phyloP scores from a whole-genome alignment of 768 basidiomycete species.

The Naematelia aurantialba region DNA sequence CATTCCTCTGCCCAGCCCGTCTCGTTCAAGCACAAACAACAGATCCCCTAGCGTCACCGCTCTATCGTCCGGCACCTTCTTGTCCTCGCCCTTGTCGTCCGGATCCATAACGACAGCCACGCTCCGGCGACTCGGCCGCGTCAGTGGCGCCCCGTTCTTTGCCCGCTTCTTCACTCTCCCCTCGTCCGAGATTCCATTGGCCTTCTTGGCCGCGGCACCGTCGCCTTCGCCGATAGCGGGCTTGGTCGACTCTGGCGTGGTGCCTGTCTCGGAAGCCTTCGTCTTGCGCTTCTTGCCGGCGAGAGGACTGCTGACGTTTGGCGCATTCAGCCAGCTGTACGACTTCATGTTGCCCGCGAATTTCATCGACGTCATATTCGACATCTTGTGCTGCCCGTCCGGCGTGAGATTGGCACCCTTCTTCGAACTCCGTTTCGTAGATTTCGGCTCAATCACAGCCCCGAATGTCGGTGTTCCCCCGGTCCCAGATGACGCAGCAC shows the following conservation, averaged over 20 bases:
- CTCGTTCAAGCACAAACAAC: conserved; percentile 38
- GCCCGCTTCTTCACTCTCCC: conserved; percentile 9
- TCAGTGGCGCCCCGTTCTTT: conserved; percentile 2
- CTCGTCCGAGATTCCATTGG: conserved; percentile 4
- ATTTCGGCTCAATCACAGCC: conserved; percentile 20
- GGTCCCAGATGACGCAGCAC: too few relatives aligned
- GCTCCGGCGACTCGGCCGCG: neutral
- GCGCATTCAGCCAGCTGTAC: conserved; percentile 39
- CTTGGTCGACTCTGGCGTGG: neutral
- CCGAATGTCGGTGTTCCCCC: conserved; percentile 30
- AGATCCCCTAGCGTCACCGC: conserved; percentile 39
- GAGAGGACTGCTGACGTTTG: conserved; percentile 29
- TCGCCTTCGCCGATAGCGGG: neutral
- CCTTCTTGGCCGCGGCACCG: conserved; percentile 3
- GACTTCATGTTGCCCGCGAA: conserved; percentile 30
- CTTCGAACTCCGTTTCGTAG: conserved; percentile 12
- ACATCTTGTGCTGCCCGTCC: conserved; percentile 35
- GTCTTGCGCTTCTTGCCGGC: conserved; percentile 25
- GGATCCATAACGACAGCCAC: conserved; percentile 1
- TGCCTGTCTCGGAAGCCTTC: neutral
- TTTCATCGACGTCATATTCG: conserved; percentile 37
- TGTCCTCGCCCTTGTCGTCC: conserved; percentile 15
- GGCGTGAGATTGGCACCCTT: conserved; percentile 30
- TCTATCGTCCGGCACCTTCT: conserved; percentile 32
- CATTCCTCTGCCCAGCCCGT: conserved; percentile 23